Base-by-base conservation (phyloP, 225 moss, liverwort and hornwort species). In the Thuidium tamariscinum region DNA sequence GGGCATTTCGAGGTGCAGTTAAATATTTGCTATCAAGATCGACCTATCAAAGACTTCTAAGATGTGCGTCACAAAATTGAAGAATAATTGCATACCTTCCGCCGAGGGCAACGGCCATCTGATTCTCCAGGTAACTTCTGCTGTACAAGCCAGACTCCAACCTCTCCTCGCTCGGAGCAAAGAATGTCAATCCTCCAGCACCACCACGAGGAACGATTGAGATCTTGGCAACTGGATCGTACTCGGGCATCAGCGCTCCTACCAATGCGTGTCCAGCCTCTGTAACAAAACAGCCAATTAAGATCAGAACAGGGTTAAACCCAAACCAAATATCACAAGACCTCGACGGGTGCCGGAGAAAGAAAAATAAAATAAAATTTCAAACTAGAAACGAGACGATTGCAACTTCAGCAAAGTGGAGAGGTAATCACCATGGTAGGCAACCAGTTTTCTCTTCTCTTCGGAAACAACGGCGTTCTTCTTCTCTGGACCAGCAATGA, bases 181-280 rank as follows among this genome's bases (percentile, higher is more conserved):
- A 87, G 87, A 87, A 87, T 10, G 87, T 87, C 48, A 87, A 52
- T 13, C 87, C 87, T 83, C 87, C 87, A 32, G 87, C 87, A 57
- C 87, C 87, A 16, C 87, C 87, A 29, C 87, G 87, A 41, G 87
- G 87, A 34, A 87, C 87, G 5, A 87, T 87, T 9, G 87, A 87
- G 30, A 87, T 87, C 66, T 87, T 87, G 19, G 87, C 87, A 16
- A 87, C 87, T 26, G 87, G 83, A 56, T 87, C 87, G 65, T 87
- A 87, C 77, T 87, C 87, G 34, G 87, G 87, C 87, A 87, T 87
- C 75, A 87, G 4, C 7, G 87, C 87, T 83, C 87, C 87, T 68
- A 87, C 87, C 61, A 87, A 69, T 68, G 87, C 87, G 26, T 87
- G 87, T 83, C 87, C 87, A 51, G 87, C 87, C 87, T 87, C 87